These are phyloP conservation scores for Mallotus nudiflorus DNA, from an alignment of 345 rosid species.

Conservation along the genomic window DNA sequence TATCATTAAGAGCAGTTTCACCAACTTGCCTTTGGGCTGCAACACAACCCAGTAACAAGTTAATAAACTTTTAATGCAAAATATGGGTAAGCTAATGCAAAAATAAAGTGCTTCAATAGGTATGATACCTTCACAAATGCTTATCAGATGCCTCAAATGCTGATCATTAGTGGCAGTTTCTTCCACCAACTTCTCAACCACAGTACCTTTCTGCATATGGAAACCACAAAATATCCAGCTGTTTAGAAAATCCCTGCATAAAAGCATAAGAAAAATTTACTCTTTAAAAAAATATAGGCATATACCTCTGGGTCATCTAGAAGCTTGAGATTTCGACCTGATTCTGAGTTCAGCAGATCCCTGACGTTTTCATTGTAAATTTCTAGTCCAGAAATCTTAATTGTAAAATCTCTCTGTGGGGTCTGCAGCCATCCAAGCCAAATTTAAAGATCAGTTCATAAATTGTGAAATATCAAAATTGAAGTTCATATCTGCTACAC, in stretches of 20 bases:
- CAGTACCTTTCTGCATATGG: constrained; percentile 82
- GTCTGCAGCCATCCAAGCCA: constrained; percentile 49
- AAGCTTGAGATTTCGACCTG: constrained; percentile 92
- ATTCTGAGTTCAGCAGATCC: constrained; percentile 89
- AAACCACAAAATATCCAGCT: constrained; percentile 17
- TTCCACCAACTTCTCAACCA: constrained; percentile 94
- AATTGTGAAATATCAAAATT: neutral
- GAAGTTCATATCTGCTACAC: neutral
- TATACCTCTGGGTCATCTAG: constrained; percentile 98
- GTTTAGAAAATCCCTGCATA: neutral
- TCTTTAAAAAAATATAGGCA: constrained; percentile 9
- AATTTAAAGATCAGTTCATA: constrained; percentile 15
- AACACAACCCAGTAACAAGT: constrained; percentile 19
- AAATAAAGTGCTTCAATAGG: constrained; percentile 15
- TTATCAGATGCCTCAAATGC: constrained; percentile 79
- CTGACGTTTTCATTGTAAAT: constrained; percentile 94
- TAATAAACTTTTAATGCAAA: constrained; percentile 15
- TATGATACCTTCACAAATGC: constrained; percentile 96
- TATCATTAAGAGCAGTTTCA: constrained; percentile 96
- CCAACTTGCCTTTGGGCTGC: constrained; percentile 99
- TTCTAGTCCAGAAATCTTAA: constrained; percentile 94
- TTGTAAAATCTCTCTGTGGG: constrained; percentile 92
- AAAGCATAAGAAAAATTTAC: neutral
- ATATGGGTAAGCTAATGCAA: neutral
- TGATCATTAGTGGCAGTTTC: constrained; percentile 78